These are phyloP conservation scores for Dactylellina haptotyla DNA, from an alignment of 2,329 filamentous ascomycete genomes.

Conservation along the genomic window DNA sequence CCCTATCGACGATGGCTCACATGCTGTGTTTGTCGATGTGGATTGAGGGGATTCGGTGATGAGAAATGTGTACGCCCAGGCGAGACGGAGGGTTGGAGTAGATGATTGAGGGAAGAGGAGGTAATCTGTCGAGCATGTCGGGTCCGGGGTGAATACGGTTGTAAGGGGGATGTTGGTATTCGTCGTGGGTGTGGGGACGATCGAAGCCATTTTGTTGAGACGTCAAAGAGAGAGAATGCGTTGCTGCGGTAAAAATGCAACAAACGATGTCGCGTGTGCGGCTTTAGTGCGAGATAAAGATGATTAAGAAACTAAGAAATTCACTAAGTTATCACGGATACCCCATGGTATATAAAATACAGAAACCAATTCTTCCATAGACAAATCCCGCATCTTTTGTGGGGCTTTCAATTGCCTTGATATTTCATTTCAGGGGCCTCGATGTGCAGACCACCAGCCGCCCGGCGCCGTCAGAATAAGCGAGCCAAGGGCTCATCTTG, in stretches of 20 bases:
- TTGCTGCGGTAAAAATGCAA: background rate
- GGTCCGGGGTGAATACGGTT: slow-evolving; percentile 8
- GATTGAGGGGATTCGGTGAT: slow-evolving; percentile 5
- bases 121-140: slow-evolving; percentile 18
- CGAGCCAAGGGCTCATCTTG: background rate
- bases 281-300: background rate
- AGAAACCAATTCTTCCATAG: background rate
- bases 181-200: background rate
- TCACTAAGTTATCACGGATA: background rate
- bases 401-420: background rate
- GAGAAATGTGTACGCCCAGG: slow-evolving; percentile 16
- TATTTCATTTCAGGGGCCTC: slow-evolving; percentile 1
- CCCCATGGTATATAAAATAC: background rate
- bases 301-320: background rate
- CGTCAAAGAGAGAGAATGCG: background rate
- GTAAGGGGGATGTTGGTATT: slow-evolving; percentile 8
- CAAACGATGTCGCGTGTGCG: background rate
- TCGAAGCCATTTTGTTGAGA: background rate
- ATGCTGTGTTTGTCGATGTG: slow-evolving; percentile 12
- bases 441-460: background rate
- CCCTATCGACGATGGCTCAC: slow-evolving; percentile 8
- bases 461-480: background rate
- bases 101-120: background rate
- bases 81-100: slow-evolving; percentile 1
- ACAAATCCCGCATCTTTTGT: background rate